These are phyloP conservation scores for Dispira simplex DNA, from an alignment of 192 early-diverging fungal species.

Conservation along the genomic window DNA sequence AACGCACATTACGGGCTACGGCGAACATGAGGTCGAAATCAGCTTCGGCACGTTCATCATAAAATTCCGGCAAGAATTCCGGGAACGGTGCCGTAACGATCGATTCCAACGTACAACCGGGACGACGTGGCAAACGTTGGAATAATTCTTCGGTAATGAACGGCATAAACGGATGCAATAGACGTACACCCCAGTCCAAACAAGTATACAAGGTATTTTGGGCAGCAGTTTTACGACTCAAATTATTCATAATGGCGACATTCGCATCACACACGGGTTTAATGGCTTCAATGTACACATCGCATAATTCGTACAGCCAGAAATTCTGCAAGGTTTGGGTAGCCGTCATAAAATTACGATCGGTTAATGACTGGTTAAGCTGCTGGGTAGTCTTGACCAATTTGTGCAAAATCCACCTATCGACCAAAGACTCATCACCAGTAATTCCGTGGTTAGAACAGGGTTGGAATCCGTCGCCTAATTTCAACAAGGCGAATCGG, in stretches of 20 bases:
- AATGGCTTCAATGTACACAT: conserved; percentile 88
- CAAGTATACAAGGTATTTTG: conserved; percentile 90
- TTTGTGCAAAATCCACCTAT: conserved; percentile 85
- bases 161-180: conserved; percentile 98
- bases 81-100: conserved; percentile 53
- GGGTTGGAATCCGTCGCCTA: conserved; percentile 73
- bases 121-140: conserved; percentile 81
- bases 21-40: conserved; percentile 70
- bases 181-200: conserved; percentile 75
- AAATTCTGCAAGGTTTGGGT: conserved; percentile 80
- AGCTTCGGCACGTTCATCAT: conserved; percentile 48
- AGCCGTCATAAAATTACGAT: conserved; percentile 85
- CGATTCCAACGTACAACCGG: conserved; percentile 27
- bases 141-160: conserved; percentile 98
- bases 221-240: conserved; percentile 33
- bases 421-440: conserved; percentile 76
- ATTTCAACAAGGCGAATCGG: conserved; percentile 87
- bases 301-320: conserved; percentile 95
- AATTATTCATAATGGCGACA: conserved; percentile 32
- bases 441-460: conserved; percentile 30
- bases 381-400: conserved; percentile 70
- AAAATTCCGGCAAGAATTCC: conserved; percentile 28
- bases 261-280: conserved; percentile 77
- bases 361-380: conserved; percentile 54
- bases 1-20: conserved; percentile 60